Evolutionary conservation across 1,284 basidiomycete species (phyloP), one percentile per base, ranked within the genome.

Genomic region (Hypsizygus ulmarius): DNA sequence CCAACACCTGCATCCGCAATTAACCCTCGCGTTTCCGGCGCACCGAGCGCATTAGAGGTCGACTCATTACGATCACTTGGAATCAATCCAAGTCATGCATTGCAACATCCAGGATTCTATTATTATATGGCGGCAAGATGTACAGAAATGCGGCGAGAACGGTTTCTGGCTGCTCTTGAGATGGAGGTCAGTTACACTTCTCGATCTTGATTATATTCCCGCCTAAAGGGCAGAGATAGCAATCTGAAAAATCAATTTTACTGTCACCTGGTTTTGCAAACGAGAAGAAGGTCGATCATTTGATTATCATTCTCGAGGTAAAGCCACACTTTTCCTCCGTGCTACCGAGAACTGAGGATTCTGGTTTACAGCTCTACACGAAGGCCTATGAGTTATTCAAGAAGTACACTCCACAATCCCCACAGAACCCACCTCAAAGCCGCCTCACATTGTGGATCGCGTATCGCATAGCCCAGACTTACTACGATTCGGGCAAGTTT

Each of bases 321-420:
- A 40, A 70, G 58, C 7, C n/a, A 37, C 37, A 4, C 18, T 6
- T 16, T 11, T 40, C 15, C 21, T 28, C 19, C 18, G 15, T 32
- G 34, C 35, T 28, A 14, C n/a, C 27, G 2, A 45, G 19, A 27
- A 39, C 28, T 29, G 51, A 25, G 18, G 33, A 29, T 19, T 21
- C 15, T 11, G 49, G 3, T 18, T 25, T 39, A 12, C 33, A 93
- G 89, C 75, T 97, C 1, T 93, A 92, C 60, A 94, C 90, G 1
- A 91, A 93, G 61, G 78, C 94, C 1, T 95, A 96, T 63, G 88
- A 94, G 56, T 65, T 92, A 8, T 92, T 96, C 73, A 95, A 93
- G 68, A 85, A 82, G 55, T 77, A 87, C 58, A 74, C 71, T 32
- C 66, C 77, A 0, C 37, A 63, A 63, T 55, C 45, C 55, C 42